Base-by-base conservation (phyloP, 352 stramenopile genomes). In the Globisporangium mamillatum region DNA sequence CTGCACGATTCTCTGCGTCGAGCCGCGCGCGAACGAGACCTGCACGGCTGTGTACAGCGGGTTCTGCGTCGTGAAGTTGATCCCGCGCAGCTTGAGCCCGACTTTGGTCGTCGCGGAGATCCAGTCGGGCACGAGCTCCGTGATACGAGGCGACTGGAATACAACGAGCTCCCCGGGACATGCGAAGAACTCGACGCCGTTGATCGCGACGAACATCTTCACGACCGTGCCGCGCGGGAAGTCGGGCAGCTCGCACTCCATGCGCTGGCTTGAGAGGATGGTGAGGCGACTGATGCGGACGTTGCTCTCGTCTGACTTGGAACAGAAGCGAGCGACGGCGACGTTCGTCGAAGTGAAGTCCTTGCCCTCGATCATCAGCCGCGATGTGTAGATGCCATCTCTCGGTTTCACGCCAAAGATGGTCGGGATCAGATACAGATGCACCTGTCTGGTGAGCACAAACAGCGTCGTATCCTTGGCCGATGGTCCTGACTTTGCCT, bases 321-420 rank as follows among this genome's bases (percentile, higher is more conserved):
- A 78, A 1, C 64, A 80, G 64, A 87, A 87, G 0, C 79, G 79
- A 53, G 75, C 80, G 6, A 83, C 69, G 1, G 77, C 82, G 20
- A 81, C 61, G 22, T 69, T 74, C 9, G 84, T 91, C 44, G 81
- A 60, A 0, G 80, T 87, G 27, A 92, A 91, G 22, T 84, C 75
- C 2, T 64, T 66, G 1, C 84, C 84, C 27, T 88, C 71, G 54
- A 91, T 71, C 2, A 80, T 84, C 16, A 92, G 24, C 10, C 71
- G 73, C 6, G 80, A 89, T 0, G 84, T 92, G 66, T 92, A 91
- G 25, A 88, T 63, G 0, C 84, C 82, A 38, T 92, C 81, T 1
- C 77, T 82, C 0, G 82, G 79, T 2, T 73, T 60, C 2, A 91
- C 75, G 16, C 76, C 71, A 0, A 59, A 52, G 54, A 91, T 77